phyloP scores from a whole-genome alignment of 257 asterid genomes.

The Gynochthodes officinalis region DNA sequence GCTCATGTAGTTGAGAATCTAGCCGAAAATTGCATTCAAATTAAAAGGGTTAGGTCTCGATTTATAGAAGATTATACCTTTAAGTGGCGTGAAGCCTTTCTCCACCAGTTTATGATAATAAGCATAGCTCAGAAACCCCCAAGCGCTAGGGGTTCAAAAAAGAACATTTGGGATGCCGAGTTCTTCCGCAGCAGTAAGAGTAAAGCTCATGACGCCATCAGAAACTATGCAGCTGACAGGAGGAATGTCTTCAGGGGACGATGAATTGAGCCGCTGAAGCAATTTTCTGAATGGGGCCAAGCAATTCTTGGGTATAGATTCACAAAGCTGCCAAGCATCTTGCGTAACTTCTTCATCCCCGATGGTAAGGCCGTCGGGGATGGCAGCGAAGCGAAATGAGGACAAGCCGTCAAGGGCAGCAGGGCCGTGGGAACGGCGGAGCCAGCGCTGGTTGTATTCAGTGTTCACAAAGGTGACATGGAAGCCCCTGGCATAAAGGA shows the following conservation, averaged over 20 bases:
- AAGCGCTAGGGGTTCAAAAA: constrained; percentile 21
- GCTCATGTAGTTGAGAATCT: too few species aligned
- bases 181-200: constrained; percentile 17
- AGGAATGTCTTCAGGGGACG: too few species aligned
- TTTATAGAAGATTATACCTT: too few species aligned
- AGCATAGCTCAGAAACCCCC: constrained; percentile 14
- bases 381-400: background rate
- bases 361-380: constrained; percentile 3
- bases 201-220: constrained; percentile 24
- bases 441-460: background rate
- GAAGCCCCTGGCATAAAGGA: background rate
- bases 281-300: constrained; percentile 5
- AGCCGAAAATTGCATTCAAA: too few species aligned
- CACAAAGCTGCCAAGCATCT: background rate
- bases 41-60: too few species aligned
- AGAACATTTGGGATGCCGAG: constrained; percentile 20
- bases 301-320: too few species aligned
- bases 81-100: too few species aligned
- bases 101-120: constrained; percentile 1
- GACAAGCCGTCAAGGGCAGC: background rate
- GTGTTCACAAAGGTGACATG: constrained; percentile 6
- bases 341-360: background rate
- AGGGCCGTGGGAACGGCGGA: background rate
- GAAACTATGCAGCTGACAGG: constrained; percentile 19
- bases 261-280: too few species aligned